Base-by-base conservation (phyloP, 108 stramenopile species). In the Cyclotella choctawhatcheeana region DNA sequence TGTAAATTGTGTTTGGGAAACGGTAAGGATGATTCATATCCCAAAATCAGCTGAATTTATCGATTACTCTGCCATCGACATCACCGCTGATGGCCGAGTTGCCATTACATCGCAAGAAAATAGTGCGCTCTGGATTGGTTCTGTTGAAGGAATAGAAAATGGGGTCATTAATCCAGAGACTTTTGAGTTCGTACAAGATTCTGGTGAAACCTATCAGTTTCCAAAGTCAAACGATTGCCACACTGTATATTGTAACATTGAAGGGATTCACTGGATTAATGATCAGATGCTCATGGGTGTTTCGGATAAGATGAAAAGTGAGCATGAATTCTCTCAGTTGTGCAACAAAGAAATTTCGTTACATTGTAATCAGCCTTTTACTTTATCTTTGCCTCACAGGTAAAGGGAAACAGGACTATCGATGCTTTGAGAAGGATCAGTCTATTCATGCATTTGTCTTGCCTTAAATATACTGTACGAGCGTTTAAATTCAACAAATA, bases 241-340 rank as follows among this genome's bases (percentile, higher is more conserved):
- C 12, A 88, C 84, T 12, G 24, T 86, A 0, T 93, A 89, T 67
- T 93, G 92, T 79, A 93, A 93, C 70, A 82, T 93, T 45, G 92
- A 93, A 66, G 92, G 92, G 6, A 82, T 89, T 18, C 77, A 88
- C 44, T 93, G 84, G 77, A 59, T 93, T 27, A 73, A 87, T 40
- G 86, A 84, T 44, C 69, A 92, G 20, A 85, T 82, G 77, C 35
- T 92, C 21, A 73, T 92, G 47, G 88, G 84, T 32, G 92, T 93
- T 16, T 79, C 77, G 45, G 89, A 89, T 50, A 88, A 89, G 43
- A 93, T 93, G 92, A 93, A 93, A 79, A 48, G 66, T 25, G 25
- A 84, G 81, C 12, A 68, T 40, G n/a, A 8, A 6, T 31, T 58
- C 1, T 58, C 8, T 13, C 24, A 13, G 2, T 30, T 33, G 16